phyloP scores from a whole-genome alignment of 805 yeast genomes.

The Nakazawaea ishiwadae region DNA sequence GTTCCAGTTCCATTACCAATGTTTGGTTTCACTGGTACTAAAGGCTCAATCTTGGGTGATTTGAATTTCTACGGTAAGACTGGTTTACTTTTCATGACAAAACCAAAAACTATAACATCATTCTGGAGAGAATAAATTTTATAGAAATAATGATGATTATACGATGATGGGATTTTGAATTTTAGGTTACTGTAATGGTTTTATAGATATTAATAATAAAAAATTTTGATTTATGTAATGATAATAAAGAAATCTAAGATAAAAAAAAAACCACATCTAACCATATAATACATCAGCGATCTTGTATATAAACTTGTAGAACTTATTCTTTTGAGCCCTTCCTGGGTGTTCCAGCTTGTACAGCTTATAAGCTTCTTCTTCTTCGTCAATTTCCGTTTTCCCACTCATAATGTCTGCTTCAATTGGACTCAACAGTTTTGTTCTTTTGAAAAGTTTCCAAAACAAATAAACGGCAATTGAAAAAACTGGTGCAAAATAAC shows the following conservation, averaged over 20 bases:
- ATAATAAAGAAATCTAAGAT: too few relatives aligned
- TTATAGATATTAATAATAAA: background rate
- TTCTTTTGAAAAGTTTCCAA: constrained; percentile 50
- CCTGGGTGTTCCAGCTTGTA: constrained; percentile 7
- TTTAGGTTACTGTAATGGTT: background rate
- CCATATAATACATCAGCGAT: constrained; percentile 7
- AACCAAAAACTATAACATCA: constrained; percentile 69
- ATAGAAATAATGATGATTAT: background rate
- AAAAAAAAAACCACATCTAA: background rate
- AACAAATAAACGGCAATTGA: constrained; percentile 42
- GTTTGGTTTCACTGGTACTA: constrained; percentile 76
- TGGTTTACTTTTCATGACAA: constrained; percentile 66
- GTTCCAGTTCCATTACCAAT: constrained; percentile 79
- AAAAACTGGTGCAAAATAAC: constrained; percentile 49
- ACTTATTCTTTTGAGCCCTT: constrained; percentile 4
- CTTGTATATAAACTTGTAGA: background rate
- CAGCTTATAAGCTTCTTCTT: constrained; percentile 31
- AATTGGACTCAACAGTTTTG: constrained; percentile 37
- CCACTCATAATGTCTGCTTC: constrained; percentile 54
- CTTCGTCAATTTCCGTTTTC: constrained; percentile 52
- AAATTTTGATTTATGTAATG: background rate
- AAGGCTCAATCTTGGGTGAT: constrained; percentile 73
- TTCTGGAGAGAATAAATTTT: constrained; percentile 43
- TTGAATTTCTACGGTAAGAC: constrained; percentile 76
- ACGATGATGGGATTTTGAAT: background rate